Evolutionary conservation across 176 grass and related monocot species (phyloP).

Genomic region (Hyparrhenia diplandra): DNA sequence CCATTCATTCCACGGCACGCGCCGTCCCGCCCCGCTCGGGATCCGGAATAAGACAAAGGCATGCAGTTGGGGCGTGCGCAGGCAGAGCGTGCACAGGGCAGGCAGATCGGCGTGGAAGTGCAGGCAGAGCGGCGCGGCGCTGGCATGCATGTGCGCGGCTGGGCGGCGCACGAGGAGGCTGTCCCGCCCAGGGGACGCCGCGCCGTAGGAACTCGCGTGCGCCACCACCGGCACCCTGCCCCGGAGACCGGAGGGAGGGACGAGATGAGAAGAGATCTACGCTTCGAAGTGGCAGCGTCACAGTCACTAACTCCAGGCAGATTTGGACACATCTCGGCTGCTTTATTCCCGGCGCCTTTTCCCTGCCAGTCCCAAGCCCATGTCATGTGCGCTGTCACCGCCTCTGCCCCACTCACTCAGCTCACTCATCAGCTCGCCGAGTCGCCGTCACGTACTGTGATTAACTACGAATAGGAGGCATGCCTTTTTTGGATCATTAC

Average conservation of each 20-base stretch:
- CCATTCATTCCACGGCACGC: neutral
- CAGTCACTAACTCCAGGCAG: too few species aligned
- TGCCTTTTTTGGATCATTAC: neutral
- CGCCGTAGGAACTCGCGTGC: neutral
- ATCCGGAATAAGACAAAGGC: neutral
- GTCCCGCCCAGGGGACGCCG: constrained; percentile 21
- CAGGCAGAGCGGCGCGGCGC: too few species aligned
- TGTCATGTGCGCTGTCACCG: constrained; percentile 1
- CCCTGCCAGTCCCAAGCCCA: neutral
- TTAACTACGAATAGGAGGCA: neutral
- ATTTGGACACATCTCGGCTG: constrained; percentile 1
- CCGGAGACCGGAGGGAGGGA: too few species aligned
- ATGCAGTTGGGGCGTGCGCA: neutral
- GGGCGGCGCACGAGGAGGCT: constrained; percentile 21
- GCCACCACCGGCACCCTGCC: neutral
- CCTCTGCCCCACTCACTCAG: too few species aligned
- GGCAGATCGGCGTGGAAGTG: neutral
- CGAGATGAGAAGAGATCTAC: too few species aligned
- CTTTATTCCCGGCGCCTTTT: constrained; percentile 10
- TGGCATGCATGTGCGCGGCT: neutral
- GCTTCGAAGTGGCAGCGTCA: too few species aligned
- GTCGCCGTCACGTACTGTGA: neutral
- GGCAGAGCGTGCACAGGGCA: neutral
- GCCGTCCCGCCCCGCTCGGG: neutral
- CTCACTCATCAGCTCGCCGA: too few species aligned